Base-by-base conservation (phyloP, 2,329 filamentous ascomycete genomes). In the Stagonosporopsis rhizophila region DNA sequence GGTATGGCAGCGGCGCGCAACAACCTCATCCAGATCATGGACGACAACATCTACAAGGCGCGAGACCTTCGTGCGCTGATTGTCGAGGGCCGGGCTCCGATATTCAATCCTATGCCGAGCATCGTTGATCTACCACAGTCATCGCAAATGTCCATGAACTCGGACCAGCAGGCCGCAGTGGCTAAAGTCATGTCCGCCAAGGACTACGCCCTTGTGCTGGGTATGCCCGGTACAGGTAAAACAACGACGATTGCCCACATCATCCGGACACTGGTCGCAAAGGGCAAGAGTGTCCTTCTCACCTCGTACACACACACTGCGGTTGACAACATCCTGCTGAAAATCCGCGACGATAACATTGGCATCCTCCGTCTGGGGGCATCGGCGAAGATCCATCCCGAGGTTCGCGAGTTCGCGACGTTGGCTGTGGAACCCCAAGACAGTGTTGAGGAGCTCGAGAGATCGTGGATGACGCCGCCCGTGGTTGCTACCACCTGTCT, bases 181-280 rank as follows among this genome's bases (percentile, higher is more conserved):
- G 85, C 92, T 65, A 98, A 97, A 76, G 94, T 99, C 35, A 96
- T 99, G 89, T 92, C 89, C 68, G 94, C 95, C 3, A 86, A 90
- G 65, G 93, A 99, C 78, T 99, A 98, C 75, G 94, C 95, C 7
- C 82, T 99, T n/a, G 93, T 99, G 12, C 85, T 99, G 19, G 95
- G 95, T 25, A 99, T 99, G 95, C 95, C 95, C 1, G 95, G 95
- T 7, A 99, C 95, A 0, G 95, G 95, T 55, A 99, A 99, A 77
- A 99, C 95, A 2, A 99, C 95, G 0, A 99, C 95, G 0, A 98
- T 99, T 69, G 92, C 94, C 5, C 93, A 98, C 73, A 97, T 99
- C 65, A 98, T 99, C 68, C 88, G 91, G 40, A 91, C 94, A 0
- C 82, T 99, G 27, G 89, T 95, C 5, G 87, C 89, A 0, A 91